phyloP scores from a whole-genome alignment of 164 flowering plant genomes.

The Brasenia schreberi region DNA sequence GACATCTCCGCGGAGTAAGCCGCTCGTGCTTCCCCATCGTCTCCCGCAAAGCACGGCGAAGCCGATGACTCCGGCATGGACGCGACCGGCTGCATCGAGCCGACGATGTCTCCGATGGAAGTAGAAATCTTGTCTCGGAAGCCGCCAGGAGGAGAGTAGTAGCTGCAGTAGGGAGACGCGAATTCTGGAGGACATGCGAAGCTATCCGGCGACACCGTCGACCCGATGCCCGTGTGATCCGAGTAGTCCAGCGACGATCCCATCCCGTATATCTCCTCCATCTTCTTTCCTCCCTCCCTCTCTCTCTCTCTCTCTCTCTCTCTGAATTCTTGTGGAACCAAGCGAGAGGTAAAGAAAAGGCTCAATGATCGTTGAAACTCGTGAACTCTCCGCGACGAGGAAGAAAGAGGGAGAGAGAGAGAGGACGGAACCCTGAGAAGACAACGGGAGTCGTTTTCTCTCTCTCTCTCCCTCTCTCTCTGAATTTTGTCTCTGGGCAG shows the following conservation, averaged over 20 bases:
- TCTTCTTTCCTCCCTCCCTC: conserved; percentile 3
- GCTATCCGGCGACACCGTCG: conserved; percentile 38
- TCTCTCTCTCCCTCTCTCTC: background rate
- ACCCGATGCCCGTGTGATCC: conserved; percentile 10
- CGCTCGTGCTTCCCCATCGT: conserved; percentile 17
- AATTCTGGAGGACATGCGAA: conserved; percentile 21
- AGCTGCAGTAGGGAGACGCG: background rate
- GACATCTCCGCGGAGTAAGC: conserved; percentile 14
- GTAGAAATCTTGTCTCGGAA: conserved; percentile 1
- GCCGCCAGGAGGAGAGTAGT: background rate
- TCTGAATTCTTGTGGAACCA: background rate
- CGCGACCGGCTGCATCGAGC: conserved; percentile 28
- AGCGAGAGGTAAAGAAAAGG: background rate
- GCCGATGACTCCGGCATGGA: conserved; percentile 35
- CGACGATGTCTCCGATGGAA: conserved; percentile 12
- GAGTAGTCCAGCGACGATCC: conserved; percentile 25
- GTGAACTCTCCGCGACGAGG: background rate
- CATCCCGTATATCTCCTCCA: conserved; percentile 59
- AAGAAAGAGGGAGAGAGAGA: background rate
- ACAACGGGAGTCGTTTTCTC: background rate
- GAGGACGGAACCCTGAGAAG: background rate
- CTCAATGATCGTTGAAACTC: background rate
- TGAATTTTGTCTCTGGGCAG: background rate
- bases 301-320: background rate
- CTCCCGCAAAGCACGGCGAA: background rate